Evolutionary conservation across 2,329 filamentous ascomycete species (phyloP), one percentile per base, ranked within the genome.

Genomic region (Neurospora sp.): DNA sequence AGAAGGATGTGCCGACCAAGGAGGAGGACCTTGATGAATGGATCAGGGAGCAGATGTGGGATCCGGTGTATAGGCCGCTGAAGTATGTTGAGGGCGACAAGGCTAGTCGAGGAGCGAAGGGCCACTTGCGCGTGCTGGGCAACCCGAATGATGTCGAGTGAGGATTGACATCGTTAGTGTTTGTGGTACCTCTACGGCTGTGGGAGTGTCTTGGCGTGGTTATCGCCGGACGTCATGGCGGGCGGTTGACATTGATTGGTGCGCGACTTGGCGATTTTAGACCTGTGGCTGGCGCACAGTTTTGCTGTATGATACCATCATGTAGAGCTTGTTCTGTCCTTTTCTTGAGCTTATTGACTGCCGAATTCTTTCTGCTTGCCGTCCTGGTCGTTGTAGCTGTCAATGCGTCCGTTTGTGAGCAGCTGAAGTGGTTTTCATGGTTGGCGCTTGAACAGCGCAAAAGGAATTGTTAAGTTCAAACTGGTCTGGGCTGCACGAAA

Each of bases 31-130:
- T 92, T 40, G 88, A 91, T 69, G 85, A 86, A 70, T 95, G 91
- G 91, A 89, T 94, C 71, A 79, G 84, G 36, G 89, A 89, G 80
- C 91, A 93, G 82, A 94, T 94, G 91, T 94, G 91, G 92, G 82
- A 90, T 72, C 85, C 91, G 0, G 84, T 83, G 67, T 95, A 94
- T 77, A 80, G 91, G 36, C 86, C 87, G 1, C 77, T 93, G 74
- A 85, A 83, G 77, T 82, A 83, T 41, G 88, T 92, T 5, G 80
- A 82, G 23, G 79, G 82, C 37, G 79, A 81, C 5, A 78, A 77
- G 0, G 88, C 89, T 1, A 85, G 83, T 66, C 81, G 87, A n/a
- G 80, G 83, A 73, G 89, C 89, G 0, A 89, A 80, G 78, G 88
- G 87, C 0, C 84, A 89, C 78, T 77, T 87, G 72, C 85, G 86